Percentiles rank a stretch among this genome's conserved stretches.
Evolutionary conservation across 306 rosid genomes (phyloP).

Genomic region (Hippophae gyantsensis): DNA sequence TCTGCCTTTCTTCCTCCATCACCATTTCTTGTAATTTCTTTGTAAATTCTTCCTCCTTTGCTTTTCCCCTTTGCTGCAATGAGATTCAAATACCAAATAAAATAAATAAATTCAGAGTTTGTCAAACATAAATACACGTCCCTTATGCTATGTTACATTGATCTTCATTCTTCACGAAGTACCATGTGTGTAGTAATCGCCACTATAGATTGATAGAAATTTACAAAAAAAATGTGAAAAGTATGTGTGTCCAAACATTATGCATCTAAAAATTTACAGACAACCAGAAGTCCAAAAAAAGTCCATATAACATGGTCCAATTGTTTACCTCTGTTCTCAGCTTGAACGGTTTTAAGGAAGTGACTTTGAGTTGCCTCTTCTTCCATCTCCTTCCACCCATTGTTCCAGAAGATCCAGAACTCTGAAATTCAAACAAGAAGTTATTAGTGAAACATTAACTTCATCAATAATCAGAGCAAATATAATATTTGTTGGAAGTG

Average conservation of each 20-base stretch:
- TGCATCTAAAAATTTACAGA: too few species aligned
- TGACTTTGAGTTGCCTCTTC: slow-evolving; percentile 45
- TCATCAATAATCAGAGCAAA: not conserved
- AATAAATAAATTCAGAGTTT: too few species aligned
- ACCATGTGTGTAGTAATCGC: too few species aligned
- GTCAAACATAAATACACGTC: not conserved
- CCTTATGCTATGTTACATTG: too few species aligned
- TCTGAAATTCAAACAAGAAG: slow-evolving; percentile 32
- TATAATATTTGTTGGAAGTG: slow-evolving; percentile 2
- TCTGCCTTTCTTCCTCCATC: slow-evolving; percentile 59
- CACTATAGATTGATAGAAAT: too few species aligned
- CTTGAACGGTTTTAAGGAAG: slow-evolving; percentile 73
- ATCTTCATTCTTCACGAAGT: too few species aligned
- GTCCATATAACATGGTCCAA: not conserved
- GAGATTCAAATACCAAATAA: not conserved
- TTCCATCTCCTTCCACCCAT: slow-evolving; percentile 65
- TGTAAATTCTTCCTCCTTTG: slow-evolving; percentile 67
- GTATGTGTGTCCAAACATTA: too few species aligned
- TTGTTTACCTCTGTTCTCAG: slow-evolving; percentile 75
- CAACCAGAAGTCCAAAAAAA: too few species aligned
- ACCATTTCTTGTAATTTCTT: slow-evolving; percentile 64
- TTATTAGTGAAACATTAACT: too few species aligned
- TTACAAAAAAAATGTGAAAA: too few species aligned
- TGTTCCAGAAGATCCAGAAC: slow-evolving; percentile 51
- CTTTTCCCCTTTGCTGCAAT: slow-evolving; percentile 76